These are phyloP conservation scores for Aspergillus japonicus DNA, from an alignment of 2,329 filamentous ascomycete species.

Conservation along the genomic window DNA sequence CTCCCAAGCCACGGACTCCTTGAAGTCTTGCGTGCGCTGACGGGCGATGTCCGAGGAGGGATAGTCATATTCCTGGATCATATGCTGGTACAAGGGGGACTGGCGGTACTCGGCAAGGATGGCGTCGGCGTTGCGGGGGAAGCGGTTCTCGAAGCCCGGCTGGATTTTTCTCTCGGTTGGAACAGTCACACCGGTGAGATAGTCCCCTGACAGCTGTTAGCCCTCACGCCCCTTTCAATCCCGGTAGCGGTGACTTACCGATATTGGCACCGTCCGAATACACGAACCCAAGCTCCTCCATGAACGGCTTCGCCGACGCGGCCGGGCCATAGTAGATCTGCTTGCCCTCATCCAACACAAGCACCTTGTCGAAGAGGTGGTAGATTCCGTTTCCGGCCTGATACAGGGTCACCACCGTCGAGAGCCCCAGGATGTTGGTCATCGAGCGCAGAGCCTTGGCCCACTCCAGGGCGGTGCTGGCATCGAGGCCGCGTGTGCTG, in stretches of 20 bases:
- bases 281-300: constrained; percentile 63
- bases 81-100: constrained; percentile 50
- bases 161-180: constrained; percentile 47
- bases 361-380: constrained; percentile 64
- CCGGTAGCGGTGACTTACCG: constrained; percentile 35
- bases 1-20: constrained; percentile 52
- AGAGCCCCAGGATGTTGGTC: constrained; percentile 58
- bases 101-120: constrained; percentile 53
- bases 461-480: constrained; percentile 59
- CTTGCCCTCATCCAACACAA: constrained; percentile 62
- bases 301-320: constrained; percentile 59
- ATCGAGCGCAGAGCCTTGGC: constrained; percentile 57
- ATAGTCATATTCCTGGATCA: constrained; percentile 59
- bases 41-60: constrained; percentile 50
- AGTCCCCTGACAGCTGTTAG: constrained; percentile 45
- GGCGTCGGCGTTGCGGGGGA: constrained; percentile 42
- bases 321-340: constrained; percentile 64
- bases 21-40: constrained; percentile 54
- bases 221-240: not conserved
- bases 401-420: constrained; percentile 62
- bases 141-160: constrained; percentile 41
- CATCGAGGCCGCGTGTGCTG: constrained; percentile 61
- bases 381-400: constrained; percentile 67
- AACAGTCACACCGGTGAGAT: constrained; percentile 64
- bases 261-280: constrained; percentile 60